Evolutionary conservation across 352 stramenopile genomes (phyloP).

Genomic region (Thraustotheca clavata): DNA sequence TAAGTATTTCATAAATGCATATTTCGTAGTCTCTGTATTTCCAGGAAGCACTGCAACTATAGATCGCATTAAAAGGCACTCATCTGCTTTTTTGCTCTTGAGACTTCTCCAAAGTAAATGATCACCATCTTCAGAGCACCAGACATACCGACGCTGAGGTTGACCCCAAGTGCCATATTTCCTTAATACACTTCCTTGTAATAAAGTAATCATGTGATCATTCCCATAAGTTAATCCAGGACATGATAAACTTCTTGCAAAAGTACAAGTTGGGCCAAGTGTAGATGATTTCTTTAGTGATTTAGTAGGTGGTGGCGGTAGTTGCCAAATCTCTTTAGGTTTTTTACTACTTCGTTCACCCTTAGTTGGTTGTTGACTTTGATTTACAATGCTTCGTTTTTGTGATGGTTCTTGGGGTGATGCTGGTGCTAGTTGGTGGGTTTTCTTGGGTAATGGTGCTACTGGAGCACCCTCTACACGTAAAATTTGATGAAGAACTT

Average conservation of each 20-base stretch:
- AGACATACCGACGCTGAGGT: conserved; percentile 62
- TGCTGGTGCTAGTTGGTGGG: not conserved
- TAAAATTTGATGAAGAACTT: conserved; percentile 10
- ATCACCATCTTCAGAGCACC: conserved; percentile 58
- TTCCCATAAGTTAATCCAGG: not conserved
- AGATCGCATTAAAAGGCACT: conserved; percentile 35
- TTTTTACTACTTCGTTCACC: not conserved
- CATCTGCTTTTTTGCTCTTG: conserved; percentile 50
- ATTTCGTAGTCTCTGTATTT: conserved; percentile 48
- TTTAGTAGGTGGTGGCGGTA: not conserved
- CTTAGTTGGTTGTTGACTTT: too few species aligned
- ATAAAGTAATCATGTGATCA: not conserved
- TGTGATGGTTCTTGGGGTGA: too few species aligned
- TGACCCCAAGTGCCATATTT: conserved; percentile 71
- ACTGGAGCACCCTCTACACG: not conserved
- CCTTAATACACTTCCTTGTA: conserved; percentile 53
- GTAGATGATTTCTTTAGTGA: too few species aligned
- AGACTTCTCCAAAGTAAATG: conserved; percentile 55
- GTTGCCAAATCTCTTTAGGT: not conserved
- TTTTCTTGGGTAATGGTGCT: too few species aligned
- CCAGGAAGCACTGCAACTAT: conserved; percentile 47
- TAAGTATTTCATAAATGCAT: conserved; percentile 71
- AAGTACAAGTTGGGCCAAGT: not conserved
- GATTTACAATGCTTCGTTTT: too few species aligned
- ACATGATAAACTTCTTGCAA: not conserved